Base-by-base conservation (phyloP, 179 eudicot genomes). In the Spinacia oleracea region DNA sequence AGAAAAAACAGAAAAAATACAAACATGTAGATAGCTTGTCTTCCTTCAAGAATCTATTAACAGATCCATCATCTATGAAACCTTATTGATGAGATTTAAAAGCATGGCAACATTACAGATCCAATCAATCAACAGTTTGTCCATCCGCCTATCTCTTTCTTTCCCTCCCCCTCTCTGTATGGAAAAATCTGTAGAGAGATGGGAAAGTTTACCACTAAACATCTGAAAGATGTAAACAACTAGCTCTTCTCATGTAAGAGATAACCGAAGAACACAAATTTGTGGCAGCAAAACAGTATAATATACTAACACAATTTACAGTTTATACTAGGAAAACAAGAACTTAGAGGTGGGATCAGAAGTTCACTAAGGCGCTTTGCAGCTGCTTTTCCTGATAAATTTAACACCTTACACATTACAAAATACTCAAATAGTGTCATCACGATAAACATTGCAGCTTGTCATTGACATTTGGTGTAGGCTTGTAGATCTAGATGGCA, bases 311-410 rank as follows among this genome's bases (percentile, higher is more conserved):
- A 3, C 75, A 71, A 48, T 16, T 31, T 9, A 51, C 63, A 72
- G 29, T 72, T 4, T 32, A 66, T 51, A 63, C 20, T 45, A 31
- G 75, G 10, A 31, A 50, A 4, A 51, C 16, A 72, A 50, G 43
- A 70, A 15, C 1, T 48, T 48, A 71, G 5, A 43, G 74, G 42
- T 71, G 74, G 72, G 72, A 40, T 40, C 72, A 35, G 6, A 67
- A 38, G 12, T 10, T 69, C 31, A 60, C 46, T 45, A 46, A 45
- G 56, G n/a, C 65, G 34, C 29, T 48, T 72, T 32, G 27, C 56
- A 46, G 11, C 31, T 51, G 50, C 12, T 55, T 74, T 35, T 73
- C 45, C 29, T 2, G 46, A 35, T 5, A 0, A 35, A 74, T 12
- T 14, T 69, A 32, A 51, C 50, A 66, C 9, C 32, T 51, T 45